Percentiles rank a stretch among this genome's conserved stretches.
These are phyloP conservation scores for Colletotrichum lentis DNA, from an alignment of 2,329 filamentous ascomycete genomes.

Conservation along the genomic window DNA sequence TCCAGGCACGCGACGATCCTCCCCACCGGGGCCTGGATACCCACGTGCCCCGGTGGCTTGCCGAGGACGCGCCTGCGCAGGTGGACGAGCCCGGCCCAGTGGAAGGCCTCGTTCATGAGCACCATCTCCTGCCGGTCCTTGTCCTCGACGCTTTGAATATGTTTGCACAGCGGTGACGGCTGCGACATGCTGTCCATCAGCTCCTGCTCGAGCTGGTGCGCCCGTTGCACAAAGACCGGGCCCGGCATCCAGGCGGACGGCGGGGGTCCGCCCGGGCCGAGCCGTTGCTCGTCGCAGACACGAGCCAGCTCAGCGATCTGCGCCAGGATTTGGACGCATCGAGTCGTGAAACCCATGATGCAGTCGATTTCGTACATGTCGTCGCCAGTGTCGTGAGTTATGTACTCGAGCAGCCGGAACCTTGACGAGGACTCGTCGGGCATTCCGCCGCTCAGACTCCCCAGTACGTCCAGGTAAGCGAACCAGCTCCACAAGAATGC, in stretches of 20 bases:
- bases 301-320: constrained; percentile 76
- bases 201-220: constrained; percentile 66
- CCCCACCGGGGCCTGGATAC: constrained; percentile 70
- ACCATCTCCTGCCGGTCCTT: constrained; percentile 69
- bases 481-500: constrained; percentile 85
- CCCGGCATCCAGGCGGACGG: constrained; percentile 66
- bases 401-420: constrained; percentile 60
- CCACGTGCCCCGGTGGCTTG: constrained; percentile 61
- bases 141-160: constrained; percentile 58
- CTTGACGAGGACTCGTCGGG: constrained; percentile 60
- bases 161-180: constrained; percentile 53
- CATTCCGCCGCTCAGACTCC: constrained; percentile 70
- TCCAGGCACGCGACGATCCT: constrained; percentile 70
- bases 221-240: constrained; percentile 61
- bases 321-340: constrained; percentile 74
- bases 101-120: constrained; percentile 80
- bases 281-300: constrained; percentile 71
- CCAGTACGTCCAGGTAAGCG: constrained; percentile 82
- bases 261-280: constrained; percentile 54
- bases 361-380: constrained; percentile 78
- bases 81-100: constrained; percentile 80
- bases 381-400: constrained; percentile 59
- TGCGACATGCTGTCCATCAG: constrained; percentile 64
- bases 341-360: constrained; percentile 79
- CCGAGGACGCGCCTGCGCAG: constrained; percentile 77